Conservation (phyloP, 1,284 basidiomycete genomes). For the Irpex sp. region DNA sequence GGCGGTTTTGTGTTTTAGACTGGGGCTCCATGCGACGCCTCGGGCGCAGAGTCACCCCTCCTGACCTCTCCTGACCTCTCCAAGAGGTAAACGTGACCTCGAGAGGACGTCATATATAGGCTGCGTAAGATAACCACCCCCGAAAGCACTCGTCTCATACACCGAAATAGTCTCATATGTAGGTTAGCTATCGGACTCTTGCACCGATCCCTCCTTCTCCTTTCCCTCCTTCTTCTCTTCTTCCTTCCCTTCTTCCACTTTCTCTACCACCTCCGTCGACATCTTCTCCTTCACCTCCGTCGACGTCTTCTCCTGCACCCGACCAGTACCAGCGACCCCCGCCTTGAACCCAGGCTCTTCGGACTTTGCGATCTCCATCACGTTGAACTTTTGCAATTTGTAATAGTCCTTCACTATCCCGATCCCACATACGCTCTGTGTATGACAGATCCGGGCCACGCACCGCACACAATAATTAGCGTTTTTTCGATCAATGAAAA, state of each 20-base stretch:
- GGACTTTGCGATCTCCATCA: conserved; percentile 56
- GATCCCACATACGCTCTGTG: conserved; percentile 65
- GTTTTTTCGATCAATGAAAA: too few species aligned
- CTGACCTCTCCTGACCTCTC: too few species aligned
- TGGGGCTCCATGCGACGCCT: too few species aligned
- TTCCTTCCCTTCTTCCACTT: neutral
- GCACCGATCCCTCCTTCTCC: neutral
- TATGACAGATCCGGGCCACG: too few species aligned
- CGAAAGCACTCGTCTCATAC: too few species aligned
- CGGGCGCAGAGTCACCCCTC: neutral
- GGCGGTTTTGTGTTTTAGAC: neutral
- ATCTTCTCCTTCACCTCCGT: too few species aligned
- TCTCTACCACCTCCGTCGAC: too few species aligned
- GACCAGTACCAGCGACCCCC: conserved; percentile 10
- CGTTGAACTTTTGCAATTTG: conserved; percentile 65
- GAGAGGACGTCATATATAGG: too few species aligned
- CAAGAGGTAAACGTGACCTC: neutral
- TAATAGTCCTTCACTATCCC: conserved; percentile 70
- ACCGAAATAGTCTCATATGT: neutral
- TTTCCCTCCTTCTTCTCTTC: neutral
- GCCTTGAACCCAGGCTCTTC: conserved; percentile 17
- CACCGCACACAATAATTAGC: too few species aligned
- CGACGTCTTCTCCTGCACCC: conserved; percentile 1
- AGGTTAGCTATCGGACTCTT: neutral
- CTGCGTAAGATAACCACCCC: too few species aligned